phyloP scores from a whole-genome alignment of 345 rosid genomes.

The Draba incana region DNA sequence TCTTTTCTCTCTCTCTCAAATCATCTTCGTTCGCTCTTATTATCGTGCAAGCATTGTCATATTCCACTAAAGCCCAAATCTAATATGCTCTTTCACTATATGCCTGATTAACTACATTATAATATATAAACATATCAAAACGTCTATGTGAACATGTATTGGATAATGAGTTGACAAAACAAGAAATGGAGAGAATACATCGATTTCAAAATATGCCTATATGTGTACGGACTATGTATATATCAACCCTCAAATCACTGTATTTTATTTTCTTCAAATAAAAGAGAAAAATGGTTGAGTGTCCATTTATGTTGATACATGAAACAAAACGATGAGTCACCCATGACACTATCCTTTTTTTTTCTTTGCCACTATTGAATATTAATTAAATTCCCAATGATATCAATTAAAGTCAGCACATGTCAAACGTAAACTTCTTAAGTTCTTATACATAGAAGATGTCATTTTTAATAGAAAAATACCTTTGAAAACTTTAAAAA shows the following conservation, averaged over 20 bases:
- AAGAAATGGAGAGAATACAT: slow-evolving; percentile 30
- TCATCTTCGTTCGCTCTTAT: slow-evolving; percentile 31
- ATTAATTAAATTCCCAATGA: background rate
- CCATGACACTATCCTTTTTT: background rate
- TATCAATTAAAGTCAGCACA: background rate
- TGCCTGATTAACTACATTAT: background rate
- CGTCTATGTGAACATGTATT: slow-evolving; percentile 3
- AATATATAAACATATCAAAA: background rate
- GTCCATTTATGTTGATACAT: slow-evolving; percentile 13
- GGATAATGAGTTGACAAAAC: slow-evolving; percentile 10
- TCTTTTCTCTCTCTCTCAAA: slow-evolving; percentile 21
- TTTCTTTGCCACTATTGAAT: background rate
- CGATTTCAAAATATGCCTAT: slow-evolving; percentile 8
- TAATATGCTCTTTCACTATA: slow-evolving; percentile 38
- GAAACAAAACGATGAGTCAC: slow-evolving; percentile 5
- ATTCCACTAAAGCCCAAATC: slow-evolving; percentile 35
- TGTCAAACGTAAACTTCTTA: background rate
- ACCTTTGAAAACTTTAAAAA: too few relatives aligned
- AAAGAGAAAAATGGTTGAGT: background rate
- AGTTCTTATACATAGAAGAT: too few relatives aligned
- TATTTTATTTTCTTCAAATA: background rate
- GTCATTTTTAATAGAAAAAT: too few relatives aligned
- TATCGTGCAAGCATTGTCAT: slow-evolving; percentile 39
- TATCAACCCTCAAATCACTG: slow-evolving; percentile 14
- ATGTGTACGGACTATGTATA: slow-evolving; percentile 25